Evolutionary conservation across 257 asterid species (phyloP).

Genomic region (Orobanche coerulescens): DNA sequence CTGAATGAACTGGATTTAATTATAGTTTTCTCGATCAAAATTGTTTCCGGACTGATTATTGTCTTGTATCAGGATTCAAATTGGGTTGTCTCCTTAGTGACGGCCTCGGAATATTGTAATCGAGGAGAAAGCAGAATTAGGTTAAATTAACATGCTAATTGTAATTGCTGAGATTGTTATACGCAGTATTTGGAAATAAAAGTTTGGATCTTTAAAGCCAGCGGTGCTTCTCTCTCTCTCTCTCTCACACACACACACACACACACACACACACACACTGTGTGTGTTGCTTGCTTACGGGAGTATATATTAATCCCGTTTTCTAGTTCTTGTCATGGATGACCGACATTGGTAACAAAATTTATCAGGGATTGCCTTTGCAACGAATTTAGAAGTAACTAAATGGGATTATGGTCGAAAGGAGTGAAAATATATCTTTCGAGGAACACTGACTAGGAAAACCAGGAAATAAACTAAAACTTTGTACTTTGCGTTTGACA

Average conservation of each 20-base stretch:
- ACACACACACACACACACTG: too few relatives aligned
- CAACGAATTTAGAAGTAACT: not conserved
- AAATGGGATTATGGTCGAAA: not conserved
- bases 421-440: not conserved
- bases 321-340: not conserved
- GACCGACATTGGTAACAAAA: not conserved
- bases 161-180: slow-evolving; percentile 18
- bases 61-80: slow-evolving; percentile 6
- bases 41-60: slow-evolving; percentile 20
- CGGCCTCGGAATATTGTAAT: not conserved
- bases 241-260: too few relatives aligned
- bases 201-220: slow-evolving; percentile 27
- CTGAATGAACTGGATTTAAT: slow-evolving; percentile 22
- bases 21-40: slow-evolving; percentile 19
- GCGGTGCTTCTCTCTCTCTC: not conserved
- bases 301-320: not conserved
- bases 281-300: too few relatives aligned
- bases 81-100: slow-evolving; percentile 12
- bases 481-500: too few relatives aligned
- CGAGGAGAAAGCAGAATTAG: slow-evolving; percentile 12
- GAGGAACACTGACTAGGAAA: not conserved
- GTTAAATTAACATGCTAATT: slow-evolving; percentile 5
- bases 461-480: not conserved
- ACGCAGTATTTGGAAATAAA: slow-evolving; percentile 6
- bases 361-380: not conserved